Base-by-base conservation (phyloP, 129 eudicot species). In the Escallonia rubra region DNA sequence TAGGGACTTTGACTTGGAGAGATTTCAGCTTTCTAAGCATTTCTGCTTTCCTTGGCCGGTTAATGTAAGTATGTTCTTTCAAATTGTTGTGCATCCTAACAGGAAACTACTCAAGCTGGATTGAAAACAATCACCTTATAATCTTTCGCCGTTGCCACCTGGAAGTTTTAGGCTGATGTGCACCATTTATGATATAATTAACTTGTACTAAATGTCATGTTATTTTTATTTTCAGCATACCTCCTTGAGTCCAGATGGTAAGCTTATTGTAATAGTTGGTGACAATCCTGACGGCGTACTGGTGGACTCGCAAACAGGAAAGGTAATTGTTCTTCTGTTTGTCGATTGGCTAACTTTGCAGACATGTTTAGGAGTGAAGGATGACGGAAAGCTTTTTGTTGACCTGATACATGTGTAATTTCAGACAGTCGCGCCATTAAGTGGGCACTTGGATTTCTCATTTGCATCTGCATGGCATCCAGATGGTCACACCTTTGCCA, bases 391-490 rank as follows among this genome's bases (percentile, higher is more conserved):
- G 42, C 43, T 14, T 66, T 10, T 55, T 7, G 2, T 55, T 7
- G 2, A 8, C 43, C 61, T 42, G 39, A 39, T 14, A 39, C 15
- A 3, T 2, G 13, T 4, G 48, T 42, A 42, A 54, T 73, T 55
- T 34, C 87, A 91, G 97, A 85, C 85, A 8, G 76, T 91, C 12
- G 80, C 81, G 16, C 69, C 94, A 23, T 75, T 91, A 14, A 80
- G 64, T 59, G 97, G 97, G 41, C 96, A 91, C 73, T 83, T 74
- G 2, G 97, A 91, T 82, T 91, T 73, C 80, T 91, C 97, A 5
- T 91, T 91, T 14, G 96, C 97, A 0, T 82, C 97, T 1, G 94
- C 94, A 23, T 91, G 97, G 97, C 88, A 88, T 73, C 97, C 97
- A 0, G 80, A 86, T 7, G 96, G 95, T 12, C 66, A 7, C 8